A percentile compares a stretch with the other conserved stretches of the same genome.
These are phyloP conservation scores for Parasarocladium wereldwijsianum DNA, from an alignment of 2,329 filamentous ascomycete genomes.

Conservation along the genomic window DNA sequence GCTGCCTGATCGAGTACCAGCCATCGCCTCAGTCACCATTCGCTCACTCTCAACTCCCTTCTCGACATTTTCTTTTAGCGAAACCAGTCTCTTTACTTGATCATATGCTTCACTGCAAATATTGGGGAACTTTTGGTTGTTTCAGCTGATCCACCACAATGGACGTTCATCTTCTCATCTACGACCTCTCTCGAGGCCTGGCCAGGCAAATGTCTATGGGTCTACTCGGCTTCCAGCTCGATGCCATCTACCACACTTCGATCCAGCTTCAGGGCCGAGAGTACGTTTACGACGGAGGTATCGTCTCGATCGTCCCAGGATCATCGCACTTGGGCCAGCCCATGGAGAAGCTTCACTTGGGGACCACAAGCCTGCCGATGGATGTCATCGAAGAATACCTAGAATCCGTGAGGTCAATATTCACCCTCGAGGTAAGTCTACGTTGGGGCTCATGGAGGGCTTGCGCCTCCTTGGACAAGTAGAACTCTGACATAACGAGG, in stretches of 20 bases:
- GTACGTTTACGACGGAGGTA: constrained; percentile 79
- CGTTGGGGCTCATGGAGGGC: not conserved
- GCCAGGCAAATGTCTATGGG: constrained; percentile 40
- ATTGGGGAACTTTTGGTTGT: too few relatives aligned
- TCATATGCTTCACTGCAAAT: too few relatives aligned
- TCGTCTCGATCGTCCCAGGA: constrained; percentile 69
- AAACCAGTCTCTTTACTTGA: too few relatives aligned
- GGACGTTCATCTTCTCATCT: constrained; percentile 66
- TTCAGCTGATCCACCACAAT: too few relatives aligned
- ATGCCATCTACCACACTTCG: constrained; percentile 91
- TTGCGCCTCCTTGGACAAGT: too few relatives aligned
- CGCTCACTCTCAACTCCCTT: too few relatives aligned
- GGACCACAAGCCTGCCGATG: constrained; percentile 61
- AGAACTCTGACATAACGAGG: constrained; percentile 4
- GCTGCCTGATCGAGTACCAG: too few relatives aligned
- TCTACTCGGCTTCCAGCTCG: constrained; percentile 48
- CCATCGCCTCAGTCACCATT: too few relatives aligned
- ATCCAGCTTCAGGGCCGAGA: constrained; percentile 75
- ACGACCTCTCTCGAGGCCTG: constrained; percentile 56
- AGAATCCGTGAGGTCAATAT: constrained; percentile 67
- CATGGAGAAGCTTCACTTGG: constrained; percentile 61
- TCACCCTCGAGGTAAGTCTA: constrained; percentile 53
- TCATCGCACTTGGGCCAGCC: constrained; percentile 77
- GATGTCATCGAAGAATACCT: constrained; percentile 80
- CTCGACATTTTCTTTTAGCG: too few relatives aligned